Evolutionary conservation across 768 basidiomycete genomes (phyloP).

Genomic region (Xanthoconium purpureum): DNA sequence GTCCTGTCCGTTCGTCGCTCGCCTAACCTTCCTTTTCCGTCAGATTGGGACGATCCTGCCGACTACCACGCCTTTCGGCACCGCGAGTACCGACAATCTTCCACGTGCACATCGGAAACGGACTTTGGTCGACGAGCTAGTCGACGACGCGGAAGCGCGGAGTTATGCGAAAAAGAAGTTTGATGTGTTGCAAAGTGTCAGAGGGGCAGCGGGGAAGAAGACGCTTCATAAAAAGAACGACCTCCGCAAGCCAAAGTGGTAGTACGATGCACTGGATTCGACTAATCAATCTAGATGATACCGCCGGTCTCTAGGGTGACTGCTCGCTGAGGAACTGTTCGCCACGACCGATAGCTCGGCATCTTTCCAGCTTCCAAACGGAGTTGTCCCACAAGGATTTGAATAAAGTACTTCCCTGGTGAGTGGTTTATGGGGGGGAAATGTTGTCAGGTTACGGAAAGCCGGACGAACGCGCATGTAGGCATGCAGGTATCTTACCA

Average conservation of each 20-base stretch:
- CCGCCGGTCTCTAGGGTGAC: background rate
- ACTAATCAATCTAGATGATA: conserved; percentile 6
- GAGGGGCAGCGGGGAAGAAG: conserved; percentile 66
- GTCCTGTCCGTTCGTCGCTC: background rate
- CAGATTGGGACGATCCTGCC: conserved; percentile 81
- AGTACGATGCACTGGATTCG: conserved; percentile 18
- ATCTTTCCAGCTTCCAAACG: background rate
- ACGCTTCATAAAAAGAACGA: conserved; percentile 67
- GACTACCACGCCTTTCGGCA: conserved; percentile 69
- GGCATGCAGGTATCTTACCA: too few relatives aligned
- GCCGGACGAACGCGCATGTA: too few relatives aligned
- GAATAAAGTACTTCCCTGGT: too few relatives aligned
- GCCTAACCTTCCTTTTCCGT: conserved; percentile 6
- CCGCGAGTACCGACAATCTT: conserved; percentile 67
- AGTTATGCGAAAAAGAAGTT: conserved; percentile 93
- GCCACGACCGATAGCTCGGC: background rate
- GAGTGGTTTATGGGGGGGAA: too few relatives aligned
- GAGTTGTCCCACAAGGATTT: background rate
- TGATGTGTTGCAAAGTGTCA: conserved; percentile 65
- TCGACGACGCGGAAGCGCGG: conserved; percentile 83
- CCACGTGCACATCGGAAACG: conserved; percentile 68
- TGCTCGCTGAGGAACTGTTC: background rate
- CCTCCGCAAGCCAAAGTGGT: conserved; percentile 69
- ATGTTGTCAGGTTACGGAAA: too few relatives aligned
- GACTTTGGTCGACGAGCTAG: conserved; percentile 82